phyloP scores from a whole-genome alignment of 169 alveolate species.

The Theileria parva region DNA sequence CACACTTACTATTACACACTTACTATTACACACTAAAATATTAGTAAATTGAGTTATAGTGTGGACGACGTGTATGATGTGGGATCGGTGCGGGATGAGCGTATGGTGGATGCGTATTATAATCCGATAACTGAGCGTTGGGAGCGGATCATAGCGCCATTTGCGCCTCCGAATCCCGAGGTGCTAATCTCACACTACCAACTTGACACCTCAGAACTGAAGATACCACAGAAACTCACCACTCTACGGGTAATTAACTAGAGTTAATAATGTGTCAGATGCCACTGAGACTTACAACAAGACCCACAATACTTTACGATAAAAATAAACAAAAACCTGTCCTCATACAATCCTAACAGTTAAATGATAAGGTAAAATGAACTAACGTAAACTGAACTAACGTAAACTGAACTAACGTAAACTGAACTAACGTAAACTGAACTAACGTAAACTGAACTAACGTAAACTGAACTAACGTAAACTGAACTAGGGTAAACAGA shows the following conservation, averaged over 20 bases:
- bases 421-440: too few relatives aligned
- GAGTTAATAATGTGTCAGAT: slow-evolving; percentile 34
- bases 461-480: too few relatives aligned
- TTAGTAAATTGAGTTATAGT: background rate
- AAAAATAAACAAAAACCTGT: slow-evolving; percentile 19
- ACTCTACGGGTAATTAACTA: slow-evolving; percentile 36
- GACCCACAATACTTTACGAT: slow-evolving; percentile 60
- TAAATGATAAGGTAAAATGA: too few relatives aligned
- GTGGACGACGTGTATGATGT: slow-evolving; percentile 38
- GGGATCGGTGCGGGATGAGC: slow-evolving; percentile 10
- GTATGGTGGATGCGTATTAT: slow-evolving; percentile 46
- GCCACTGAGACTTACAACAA: slow-evolving; percentile 45
- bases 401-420: too few relatives aligned
- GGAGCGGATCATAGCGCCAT: slow-evolving; percentile 65
- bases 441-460: too few relatives aligned
- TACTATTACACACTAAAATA: too few relatives aligned
- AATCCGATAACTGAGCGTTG: slow-evolving; percentile 48
- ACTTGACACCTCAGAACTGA: slow-evolving; percentile 1
- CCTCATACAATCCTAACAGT: slow-evolving; percentile 1
- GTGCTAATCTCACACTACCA: slow-evolving; percentile 23
- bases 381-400: too few relatives aligned
- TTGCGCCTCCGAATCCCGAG: slow-evolving; percentile 48
- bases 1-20: too few relatives aligned
- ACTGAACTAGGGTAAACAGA: too few relatives aligned
- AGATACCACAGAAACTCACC: slow-evolving; percentile 8